Evolutionary conservation across 495 filamentous ascomycete species (phyloP).

Genomic region (Annulohypoxylon stygium): DNA sequence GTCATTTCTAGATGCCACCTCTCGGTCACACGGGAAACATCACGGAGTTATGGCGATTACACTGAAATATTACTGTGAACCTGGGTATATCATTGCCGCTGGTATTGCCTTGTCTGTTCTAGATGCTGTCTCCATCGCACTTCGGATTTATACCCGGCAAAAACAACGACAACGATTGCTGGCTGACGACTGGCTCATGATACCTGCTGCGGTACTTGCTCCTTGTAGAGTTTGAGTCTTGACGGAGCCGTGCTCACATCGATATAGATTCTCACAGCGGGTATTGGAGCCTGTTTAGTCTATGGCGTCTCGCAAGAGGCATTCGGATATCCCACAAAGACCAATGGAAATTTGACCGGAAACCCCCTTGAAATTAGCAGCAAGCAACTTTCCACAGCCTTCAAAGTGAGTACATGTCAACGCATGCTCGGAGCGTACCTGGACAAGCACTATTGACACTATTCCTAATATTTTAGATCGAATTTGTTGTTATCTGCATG

Average conservation of each 20-base stretch:
- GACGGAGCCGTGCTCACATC: background rate
- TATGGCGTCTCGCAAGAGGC: constrained; percentile 41
- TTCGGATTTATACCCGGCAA: constrained; percentile 43
- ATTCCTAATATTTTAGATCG: constrained; percentile 25
- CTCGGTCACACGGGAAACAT: background rate
- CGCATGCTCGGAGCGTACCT: background rate
- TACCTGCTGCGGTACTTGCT: constrained; percentile 47
- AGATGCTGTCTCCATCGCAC: constrained; percentile 32
- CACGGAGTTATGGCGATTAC: background rate
- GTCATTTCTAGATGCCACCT: background rate
- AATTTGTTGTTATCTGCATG: constrained; percentile 39
- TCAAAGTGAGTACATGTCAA: constrained; percentile 10
- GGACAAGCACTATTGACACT: background rate
- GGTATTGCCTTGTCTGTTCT: constrained; percentile 25
- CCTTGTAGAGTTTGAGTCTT: background rate
- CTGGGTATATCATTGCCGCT: constrained; percentile 41
- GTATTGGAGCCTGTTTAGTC: constrained; percentile 30
- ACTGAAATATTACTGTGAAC: constrained; percentile 22
- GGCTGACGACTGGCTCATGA: constrained; percentile 53
- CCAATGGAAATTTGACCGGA: constrained; percentile 16
- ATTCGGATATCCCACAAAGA: constrained; percentile 20
- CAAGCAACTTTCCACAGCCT: constrained; percentile 23
- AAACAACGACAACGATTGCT: constrained; percentile 42
- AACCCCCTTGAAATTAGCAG: constrained; percentile 6
- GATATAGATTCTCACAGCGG: constrained; percentile 27